Conservation (phyloP, 192 early-diverging fungal species). For the Cladochytrium replicatum region DNA sequence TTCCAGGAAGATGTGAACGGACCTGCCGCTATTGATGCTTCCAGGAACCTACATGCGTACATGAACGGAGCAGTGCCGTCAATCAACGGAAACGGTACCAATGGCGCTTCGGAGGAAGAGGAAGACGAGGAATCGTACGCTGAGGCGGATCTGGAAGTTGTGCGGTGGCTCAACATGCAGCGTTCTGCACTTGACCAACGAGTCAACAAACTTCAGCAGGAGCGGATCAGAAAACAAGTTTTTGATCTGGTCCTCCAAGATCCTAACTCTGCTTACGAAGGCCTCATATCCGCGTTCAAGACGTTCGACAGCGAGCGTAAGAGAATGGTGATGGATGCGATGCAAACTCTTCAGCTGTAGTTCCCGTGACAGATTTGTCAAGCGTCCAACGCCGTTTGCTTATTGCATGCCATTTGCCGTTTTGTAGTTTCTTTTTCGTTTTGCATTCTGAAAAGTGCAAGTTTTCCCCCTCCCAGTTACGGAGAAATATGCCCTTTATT, state of each 20-base stretch:
- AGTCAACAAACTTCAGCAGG: constrained; percentile 17
- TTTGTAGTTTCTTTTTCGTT: too few relatives aligned
- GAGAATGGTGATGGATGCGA: constrained; percentile 24
- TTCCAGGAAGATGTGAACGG: constrained; percentile 41
- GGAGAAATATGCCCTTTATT: too few relatives aligned
- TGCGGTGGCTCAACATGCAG: constrained; percentile 1
- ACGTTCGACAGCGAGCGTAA: constrained; percentile 19
- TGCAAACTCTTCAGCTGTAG: too few relatives aligned
- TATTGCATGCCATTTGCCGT: too few relatives aligned
- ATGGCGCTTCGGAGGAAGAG: neutral
- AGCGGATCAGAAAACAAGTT: constrained; percentile 7
- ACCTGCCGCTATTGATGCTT: constrained; percentile 6
- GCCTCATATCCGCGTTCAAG: constrained; percentile 22
- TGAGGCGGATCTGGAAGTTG: constrained; percentile 13
- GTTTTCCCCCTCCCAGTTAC: too few relatives aligned
- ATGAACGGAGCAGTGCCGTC: neutral
- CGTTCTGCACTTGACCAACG: constrained; percentile 1
- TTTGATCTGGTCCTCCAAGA: constrained; percentile 24
- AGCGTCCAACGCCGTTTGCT: too few relatives aligned
- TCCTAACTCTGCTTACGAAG: constrained; percentile 26
- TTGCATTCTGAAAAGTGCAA: too few relatives aligned
- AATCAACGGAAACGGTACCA: neutral
- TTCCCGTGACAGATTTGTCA: too few relatives aligned
- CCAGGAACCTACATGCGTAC: neutral
- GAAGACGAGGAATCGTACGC: constrained; percentile 11